Evolutionary conservation across 1,284 basidiomycete genomes (phyloP).

Genomic region (Gymnopus androsaceus): DNA sequence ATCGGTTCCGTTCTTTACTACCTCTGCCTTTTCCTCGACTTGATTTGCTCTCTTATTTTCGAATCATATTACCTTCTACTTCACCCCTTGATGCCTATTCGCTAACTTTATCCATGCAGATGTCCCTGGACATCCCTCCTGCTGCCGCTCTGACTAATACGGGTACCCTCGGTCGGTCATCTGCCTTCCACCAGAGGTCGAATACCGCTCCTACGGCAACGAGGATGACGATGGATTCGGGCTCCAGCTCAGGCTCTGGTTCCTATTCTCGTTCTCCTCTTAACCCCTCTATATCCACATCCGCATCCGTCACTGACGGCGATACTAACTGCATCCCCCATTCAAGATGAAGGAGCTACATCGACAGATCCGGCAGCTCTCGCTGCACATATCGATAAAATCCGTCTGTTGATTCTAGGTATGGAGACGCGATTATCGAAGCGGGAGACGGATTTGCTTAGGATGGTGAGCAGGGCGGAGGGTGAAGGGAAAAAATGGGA

Average conservation of each 20-base stretch:
- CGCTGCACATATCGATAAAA: constrained; percentile 66
- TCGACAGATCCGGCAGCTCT: constrained; percentile 32
- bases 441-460: constrained; percentile 62
- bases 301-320: background rate
- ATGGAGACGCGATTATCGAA: constrained; percentile 74
- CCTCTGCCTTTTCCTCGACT: no score
- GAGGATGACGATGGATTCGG: background rate
- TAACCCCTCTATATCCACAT: constrained; percentile 11
- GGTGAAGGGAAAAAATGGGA: constrained; percentile 56
- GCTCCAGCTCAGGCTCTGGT: background rate
- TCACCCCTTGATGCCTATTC: no score
- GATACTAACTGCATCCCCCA: constrained; percentile 5
- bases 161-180: constrained; percentile 9
- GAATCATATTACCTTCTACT: background rate
- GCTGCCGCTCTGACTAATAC: constrained; percentile 14
- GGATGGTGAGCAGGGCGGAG: constrained; percentile 64
- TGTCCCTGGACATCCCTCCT: constrained; percentile 55
- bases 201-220: constrained; percentile 1
- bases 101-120: no score
- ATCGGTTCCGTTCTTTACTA: no score
- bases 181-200: constrained; percentile 13
- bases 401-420: constrained; percentile 68
- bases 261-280: constrained; percentile 10
- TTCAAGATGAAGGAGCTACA: constrained; percentile 18
- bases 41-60: background rate